Conservation (phyloP, 2,329 filamentous ascomycete genomes). For the Rhynchosporium agropyri region DNA sequence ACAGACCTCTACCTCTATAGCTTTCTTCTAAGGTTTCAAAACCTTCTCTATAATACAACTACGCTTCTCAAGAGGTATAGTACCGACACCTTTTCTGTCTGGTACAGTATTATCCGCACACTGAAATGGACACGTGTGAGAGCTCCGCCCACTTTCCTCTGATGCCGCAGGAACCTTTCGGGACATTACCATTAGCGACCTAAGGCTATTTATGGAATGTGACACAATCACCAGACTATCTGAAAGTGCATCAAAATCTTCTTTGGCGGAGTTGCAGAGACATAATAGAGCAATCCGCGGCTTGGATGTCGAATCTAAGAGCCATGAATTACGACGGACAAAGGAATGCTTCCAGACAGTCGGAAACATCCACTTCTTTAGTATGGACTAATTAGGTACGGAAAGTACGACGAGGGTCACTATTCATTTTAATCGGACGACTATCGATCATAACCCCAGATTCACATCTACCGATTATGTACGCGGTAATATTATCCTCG, state of each 20-base stretch:
- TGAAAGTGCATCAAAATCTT: constrained; percentile 5
- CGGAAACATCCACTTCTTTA: not conserved
- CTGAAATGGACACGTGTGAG: too few species aligned
- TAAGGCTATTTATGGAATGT: not conserved
- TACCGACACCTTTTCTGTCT: fast-evolving
- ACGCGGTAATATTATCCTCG: constrained; percentile 5
- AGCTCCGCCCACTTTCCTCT: too few species aligned
- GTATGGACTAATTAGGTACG: not conserved
- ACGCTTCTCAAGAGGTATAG: too few species aligned
- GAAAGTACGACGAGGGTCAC: constrained; percentile 1
- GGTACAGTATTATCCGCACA: too few species aligned
- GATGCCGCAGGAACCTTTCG: too few species aligned
- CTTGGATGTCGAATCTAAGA: constrained; percentile 10
- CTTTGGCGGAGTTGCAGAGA: not conserved
- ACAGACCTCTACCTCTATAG: too few species aligned
- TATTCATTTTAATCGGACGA: constrained; percentile 3
- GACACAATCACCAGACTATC: not conserved
- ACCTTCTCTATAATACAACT: too few species aligned
- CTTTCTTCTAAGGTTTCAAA: too few species aligned
- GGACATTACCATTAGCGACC: not conserved
- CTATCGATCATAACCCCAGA: not conserved
- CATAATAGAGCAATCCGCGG: constrained; percentile 15
- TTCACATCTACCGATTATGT: constrained; percentile 11
- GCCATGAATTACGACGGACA: not conserved
- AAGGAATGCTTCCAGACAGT: not conserved